These are phyloP conservation scores for Trichoderma hamatum DNA, from an alignment of 2,329 filamentous ascomycete species.

Conservation along the genomic window DNA sequence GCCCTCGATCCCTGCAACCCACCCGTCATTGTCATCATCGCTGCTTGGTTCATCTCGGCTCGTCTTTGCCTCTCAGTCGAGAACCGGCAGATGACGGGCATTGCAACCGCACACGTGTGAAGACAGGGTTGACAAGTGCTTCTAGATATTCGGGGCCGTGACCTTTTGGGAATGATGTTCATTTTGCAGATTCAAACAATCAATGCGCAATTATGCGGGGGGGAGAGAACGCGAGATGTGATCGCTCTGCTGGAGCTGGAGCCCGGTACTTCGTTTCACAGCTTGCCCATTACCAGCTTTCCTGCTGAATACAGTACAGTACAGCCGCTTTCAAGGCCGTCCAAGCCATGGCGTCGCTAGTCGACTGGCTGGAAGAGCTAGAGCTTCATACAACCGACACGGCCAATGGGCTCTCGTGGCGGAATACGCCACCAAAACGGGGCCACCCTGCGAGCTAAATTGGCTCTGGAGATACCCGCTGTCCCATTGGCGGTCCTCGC, in stretches of 20 bases:
- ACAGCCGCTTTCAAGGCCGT: neutral
- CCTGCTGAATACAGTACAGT: neutral
- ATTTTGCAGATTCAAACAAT: neutral
- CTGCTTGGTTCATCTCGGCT: constrained; percentile 24
- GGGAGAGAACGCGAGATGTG: neutral
- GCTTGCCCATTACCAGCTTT: neutral
- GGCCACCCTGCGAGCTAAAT: constrained; percentile 21
- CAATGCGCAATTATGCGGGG: neutral
- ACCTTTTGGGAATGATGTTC: neutral
- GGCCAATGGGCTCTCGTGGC: constrained; percentile 16
- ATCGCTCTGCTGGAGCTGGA: neutral
- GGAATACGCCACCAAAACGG: constrained; percentile 9
- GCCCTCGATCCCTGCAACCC: constrained; percentile 10
- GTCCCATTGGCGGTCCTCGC: constrained; percentile 13
- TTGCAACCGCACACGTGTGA: neutral
- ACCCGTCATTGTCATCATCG: constrained; percentile 21
- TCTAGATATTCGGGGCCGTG: neutral
- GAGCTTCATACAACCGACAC: neutral
- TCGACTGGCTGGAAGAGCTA: neutral
- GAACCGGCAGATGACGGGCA: constrained; percentile 17
- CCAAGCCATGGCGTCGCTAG: neutral
- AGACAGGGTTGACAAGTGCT: constrained; percentile 3
- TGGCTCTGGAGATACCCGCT: constrained; percentile 24
- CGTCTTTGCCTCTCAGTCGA: constrained; percentile 6
- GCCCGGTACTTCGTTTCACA: neutral